Conservation (phyloP, 139 green algal genomes). For the Yamagishiella unicocca region DNA sequence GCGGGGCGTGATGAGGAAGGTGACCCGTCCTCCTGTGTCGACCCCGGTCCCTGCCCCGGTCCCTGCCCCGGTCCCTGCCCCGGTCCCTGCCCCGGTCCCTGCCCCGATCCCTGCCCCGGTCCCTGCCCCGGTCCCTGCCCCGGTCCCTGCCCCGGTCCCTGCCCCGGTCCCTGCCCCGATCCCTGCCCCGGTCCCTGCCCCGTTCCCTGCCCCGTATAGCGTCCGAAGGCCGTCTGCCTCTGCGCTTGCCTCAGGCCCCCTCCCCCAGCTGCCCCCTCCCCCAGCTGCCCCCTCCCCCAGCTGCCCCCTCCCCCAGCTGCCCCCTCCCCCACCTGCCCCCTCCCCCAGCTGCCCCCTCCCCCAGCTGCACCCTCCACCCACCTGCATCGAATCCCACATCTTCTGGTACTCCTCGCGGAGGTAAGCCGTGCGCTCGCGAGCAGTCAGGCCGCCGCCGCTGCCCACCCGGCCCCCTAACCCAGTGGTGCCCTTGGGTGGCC, state of each 20-base stretch:
- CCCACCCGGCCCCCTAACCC: not conserved
- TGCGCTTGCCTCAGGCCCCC: not conserved
- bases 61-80: too few relatives aligned
- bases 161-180: too few relatives aligned
- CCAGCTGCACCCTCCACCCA: not conserved
- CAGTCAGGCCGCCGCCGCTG: constrained; percentile 16
- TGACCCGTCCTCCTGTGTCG: not conserved
- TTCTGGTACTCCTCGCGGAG: constrained; percentile 41
- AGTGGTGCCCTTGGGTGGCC: too few relatives aligned
- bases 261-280: not conserved
- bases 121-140: too few relatives aligned
- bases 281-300: not conserved
- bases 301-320: not conserved
- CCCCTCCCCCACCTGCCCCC: not conserved
- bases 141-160: too few relatives aligned
- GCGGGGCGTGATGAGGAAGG: not conserved
- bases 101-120: too few relatives aligned
- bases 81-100: too few relatives aligned
- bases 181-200: too few relatives aligned
- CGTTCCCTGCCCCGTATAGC: not conserved
- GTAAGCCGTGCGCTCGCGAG: constrained; percentile 33
- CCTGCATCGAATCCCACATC: constrained; percentile 44
- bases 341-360: not conserved
- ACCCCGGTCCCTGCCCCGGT: too few relatives aligned
- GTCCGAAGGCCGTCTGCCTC: not conserved